Evolutionary conservation across 192 early-diverging fungal species (phyloP).

Genomic region (Coemansia aciculifera): DNA sequence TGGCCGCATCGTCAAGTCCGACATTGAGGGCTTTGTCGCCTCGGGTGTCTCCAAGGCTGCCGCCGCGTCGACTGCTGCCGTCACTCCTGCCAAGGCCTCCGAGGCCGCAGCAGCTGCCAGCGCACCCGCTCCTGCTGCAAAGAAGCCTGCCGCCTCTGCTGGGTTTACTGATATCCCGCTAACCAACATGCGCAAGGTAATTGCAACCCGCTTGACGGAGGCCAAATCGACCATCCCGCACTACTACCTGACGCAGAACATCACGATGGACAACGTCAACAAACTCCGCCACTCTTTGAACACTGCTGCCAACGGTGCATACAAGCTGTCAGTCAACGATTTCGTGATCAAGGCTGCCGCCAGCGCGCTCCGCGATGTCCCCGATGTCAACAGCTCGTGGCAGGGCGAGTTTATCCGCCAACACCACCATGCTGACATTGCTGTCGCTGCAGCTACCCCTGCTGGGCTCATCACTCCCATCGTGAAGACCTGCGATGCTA

Average conservation of each 20-base stretch:
- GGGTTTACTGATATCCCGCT: conserved; percentile 74
- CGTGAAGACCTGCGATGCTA: conserved; percentile 75
- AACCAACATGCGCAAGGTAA: conserved; percentile 79
- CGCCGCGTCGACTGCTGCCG: conserved; percentile 40
- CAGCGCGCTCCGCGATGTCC: conserved; percentile 85
- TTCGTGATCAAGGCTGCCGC: conserved; percentile 96
- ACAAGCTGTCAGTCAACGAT: conserved; percentile 98
- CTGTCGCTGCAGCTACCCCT: conserved; percentile 93
- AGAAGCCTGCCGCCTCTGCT: conserved; percentile 43
- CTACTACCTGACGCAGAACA: conserved; percentile 79
- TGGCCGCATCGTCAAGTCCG: conserved; percentile 89
- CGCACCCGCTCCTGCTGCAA: conserved; percentile 24
- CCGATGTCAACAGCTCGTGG: conserved; percentile 83
- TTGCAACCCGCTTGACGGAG: conserved; percentile 73
- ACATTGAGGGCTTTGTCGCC: conserved; percentile 68
- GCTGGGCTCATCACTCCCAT: conserved; percentile 97
- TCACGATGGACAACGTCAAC: conserved; percentile 86
- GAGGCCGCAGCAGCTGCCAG: not conserved
- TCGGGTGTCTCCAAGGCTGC: conserved; percentile 29
- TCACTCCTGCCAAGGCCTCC: conserved; percentile 17
- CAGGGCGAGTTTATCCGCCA: conserved; percentile 88
- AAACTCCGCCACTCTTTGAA: conserved; percentile 89
- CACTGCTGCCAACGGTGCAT: conserved; percentile 77
- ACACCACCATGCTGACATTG: conserved; percentile 90
- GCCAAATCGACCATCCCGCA: conserved; percentile 76